A percentile compares a stretch with the other conserved stretches of the same genome.
Evolutionary conservation across 768 basidiomycete species (phyloP).

Genomic region (Xerocomellus intermedius): DNA sequence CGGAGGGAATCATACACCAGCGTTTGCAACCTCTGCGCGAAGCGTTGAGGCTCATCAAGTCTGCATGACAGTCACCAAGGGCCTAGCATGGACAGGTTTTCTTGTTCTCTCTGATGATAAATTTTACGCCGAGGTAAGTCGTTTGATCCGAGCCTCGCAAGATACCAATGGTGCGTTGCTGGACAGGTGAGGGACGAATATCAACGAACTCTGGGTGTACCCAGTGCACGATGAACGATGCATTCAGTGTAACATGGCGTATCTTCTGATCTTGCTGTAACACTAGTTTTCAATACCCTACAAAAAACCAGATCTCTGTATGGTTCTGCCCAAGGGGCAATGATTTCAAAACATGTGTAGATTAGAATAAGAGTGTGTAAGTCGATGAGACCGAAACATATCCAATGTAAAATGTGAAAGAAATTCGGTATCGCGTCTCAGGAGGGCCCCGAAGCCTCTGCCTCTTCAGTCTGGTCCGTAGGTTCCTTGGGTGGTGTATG

Average conservation of each 20-base stretch:
- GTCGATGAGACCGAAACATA: conserved; percentile 18
- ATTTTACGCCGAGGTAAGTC: conserved; percentile 54
- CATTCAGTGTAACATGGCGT: background rate
- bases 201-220: conserved; percentile 10
- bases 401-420: conserved; percentile 15
- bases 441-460: conserved; percentile 9
- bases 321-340: conserved; percentile 16
- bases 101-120: conserved; percentile 53
- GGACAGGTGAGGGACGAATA: conserved; percentile 27
- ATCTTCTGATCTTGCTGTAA: conserved; percentile 11
- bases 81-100: conserved; percentile 60
- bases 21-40: conserved; percentile 59
- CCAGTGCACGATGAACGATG: background rate
- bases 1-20: conserved; percentile 76
- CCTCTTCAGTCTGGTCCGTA: conserved; percentile 26
- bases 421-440: conserved; percentile 12
- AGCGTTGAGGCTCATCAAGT: conserved; percentile 61
- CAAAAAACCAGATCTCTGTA: conserved; percentile 4
- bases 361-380: conserved; percentile 21
- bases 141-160: background rate
- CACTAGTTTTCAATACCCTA: conserved; percentile 16
- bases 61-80: conserved; percentile 57
- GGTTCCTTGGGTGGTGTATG: conserved; percentile 37
- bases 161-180: background rate
- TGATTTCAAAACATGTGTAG: conserved; percentile 12